Evolutionary conservation across 2,329 filamentous ascomycete genomes (phyloP).

Genomic region (Sporothrix brasiliensis): DNA sequence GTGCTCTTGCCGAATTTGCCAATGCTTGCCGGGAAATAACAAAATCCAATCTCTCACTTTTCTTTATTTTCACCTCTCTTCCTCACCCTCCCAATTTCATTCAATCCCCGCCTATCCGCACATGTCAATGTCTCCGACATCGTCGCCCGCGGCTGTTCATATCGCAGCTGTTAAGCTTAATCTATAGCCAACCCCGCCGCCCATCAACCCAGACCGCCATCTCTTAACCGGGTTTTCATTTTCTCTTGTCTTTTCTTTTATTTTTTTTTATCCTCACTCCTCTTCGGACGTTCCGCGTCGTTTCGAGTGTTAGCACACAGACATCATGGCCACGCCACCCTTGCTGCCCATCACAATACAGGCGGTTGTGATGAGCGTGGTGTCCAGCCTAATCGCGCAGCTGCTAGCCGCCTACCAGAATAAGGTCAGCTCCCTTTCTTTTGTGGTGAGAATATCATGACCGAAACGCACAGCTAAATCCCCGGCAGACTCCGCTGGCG

Average conservation of each 20-base stretch:
- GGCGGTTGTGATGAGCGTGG: conserved; percentile 63
- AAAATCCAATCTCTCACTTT: background rate
- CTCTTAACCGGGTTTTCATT: background rate
- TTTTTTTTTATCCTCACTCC: too few relatives aligned
- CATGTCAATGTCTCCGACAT: background rate
- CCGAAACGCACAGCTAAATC: background rate
- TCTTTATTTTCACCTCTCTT: background rate
- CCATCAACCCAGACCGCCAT: background rate
- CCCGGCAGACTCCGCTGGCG: conserved; percentile 55
- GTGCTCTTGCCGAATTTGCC: background rate
- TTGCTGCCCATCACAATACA: conserved; percentile 66
- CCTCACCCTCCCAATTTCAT: background rate
- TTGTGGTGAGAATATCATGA: background rate
- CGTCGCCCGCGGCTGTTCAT: background rate
- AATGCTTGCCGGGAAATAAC: background rate
- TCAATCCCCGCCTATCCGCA: background rate
- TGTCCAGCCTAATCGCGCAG: conserved; percentile 76
- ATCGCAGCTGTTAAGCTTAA: background rate
- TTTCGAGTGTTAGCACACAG: background rate
- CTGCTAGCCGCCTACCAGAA: conserved; percentile 64
- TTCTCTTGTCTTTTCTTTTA: background rate
- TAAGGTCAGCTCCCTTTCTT: conserved; percentile 51
- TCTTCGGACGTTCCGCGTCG: background rate
- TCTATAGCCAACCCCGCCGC: background rate
- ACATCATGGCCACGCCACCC: conserved; percentile 44